Base-by-base conservation (phyloP, 192 early-diverging fungal species). In the Coemansia sp. region DNA sequence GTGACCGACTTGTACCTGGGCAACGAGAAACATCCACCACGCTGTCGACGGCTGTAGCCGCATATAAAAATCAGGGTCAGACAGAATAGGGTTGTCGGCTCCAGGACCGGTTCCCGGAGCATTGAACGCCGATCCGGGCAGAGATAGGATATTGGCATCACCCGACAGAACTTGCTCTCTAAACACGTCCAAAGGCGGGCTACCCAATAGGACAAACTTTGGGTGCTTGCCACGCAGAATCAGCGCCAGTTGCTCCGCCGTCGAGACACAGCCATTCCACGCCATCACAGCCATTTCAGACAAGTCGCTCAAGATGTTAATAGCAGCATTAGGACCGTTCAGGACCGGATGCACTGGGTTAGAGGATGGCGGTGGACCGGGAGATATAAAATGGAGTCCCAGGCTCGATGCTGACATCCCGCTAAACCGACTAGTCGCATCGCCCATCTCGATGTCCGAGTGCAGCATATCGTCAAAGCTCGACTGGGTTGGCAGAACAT, bases 1-100 rank as follows among this genome's bases (percentile, higher is more conserved):
- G 24, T 84, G 82, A 20, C 82, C 82, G 40, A 84, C 82, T 49
- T 84, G 82, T 54, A 84, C 82, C 66, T 84, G 82, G 9, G 82
- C 82, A 3, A 84, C 82, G 8, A 84, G 55, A 51, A 79, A 84
- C 76, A 84, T 84, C 82, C 82, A 84, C 82, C 82, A 84, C 3
- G 82, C 82, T 1, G 82, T 84, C 22, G 82, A 84, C 18, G 82
- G 82, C 77, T 84, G 82, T 66, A 84, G 63, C 41, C 82, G 76
- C 82, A 84, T 84, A 65, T 84, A 84, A 52, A 84, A 79, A 38
- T 84, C 82, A 2, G 82, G 82, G 33, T 84, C 82, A 0, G 77
- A 79, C 59, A 84, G 64, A 31, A 84, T 84, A 9, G 82, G 82
- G 47, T 84, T 84, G 63, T 84, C 82, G 0, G 82, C 77, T n/a